These are phyloP conservation scores for Pilasporangium apinafurcum DNA, from an alignment of 352 stramenopile species.

Conservation along the genomic window DNA sequence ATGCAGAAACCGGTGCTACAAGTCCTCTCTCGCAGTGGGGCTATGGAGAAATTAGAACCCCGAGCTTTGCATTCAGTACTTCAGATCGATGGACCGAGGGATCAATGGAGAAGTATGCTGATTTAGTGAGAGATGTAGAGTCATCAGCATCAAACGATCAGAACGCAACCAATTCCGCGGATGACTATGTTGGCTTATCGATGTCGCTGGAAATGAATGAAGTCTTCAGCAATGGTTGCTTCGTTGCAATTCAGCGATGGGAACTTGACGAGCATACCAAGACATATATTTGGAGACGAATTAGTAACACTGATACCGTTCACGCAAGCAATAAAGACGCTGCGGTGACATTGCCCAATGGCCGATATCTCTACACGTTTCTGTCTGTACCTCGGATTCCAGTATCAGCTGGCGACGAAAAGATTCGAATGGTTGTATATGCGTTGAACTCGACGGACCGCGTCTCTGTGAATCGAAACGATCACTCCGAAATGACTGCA, in stretches of 20 bases:
- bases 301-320: slow-evolving; percentile 81
- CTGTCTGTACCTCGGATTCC: slow-evolving; percentile 74
- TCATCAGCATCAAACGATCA: slow-evolving; percentile 2
- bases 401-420: slow-evolving; percentile 46
- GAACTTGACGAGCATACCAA: slow-evolving; percentile 28
- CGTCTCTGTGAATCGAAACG: slow-evolving; percentile 29
- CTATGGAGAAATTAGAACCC: slow-evolving; percentile 73
- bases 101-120: slow-evolving; percentile 30
- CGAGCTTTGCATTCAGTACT: slow-evolving; percentile 71
- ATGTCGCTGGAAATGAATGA: slow-evolving; percentile 83
- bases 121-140: slow-evolving; percentile 28
- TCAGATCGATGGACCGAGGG: slow-evolving; percentile 51
- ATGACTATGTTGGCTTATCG: slow-evolving; percentile 74
- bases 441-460: slow-evolving; percentile 26
- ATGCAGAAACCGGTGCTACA: slow-evolving; percentile 32
- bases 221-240: slow-evolving; percentile 64
- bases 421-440: slow-evolving; percentile 76
- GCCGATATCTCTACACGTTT: slow-evolving; percentile 74
- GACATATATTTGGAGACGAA: slow-evolving; percentile 52
- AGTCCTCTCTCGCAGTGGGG: slow-evolving; percentile 50
- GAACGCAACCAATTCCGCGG: slow-evolving; percentile 4
- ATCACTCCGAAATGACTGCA: slow-evolving; percentile 76
- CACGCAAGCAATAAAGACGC: slow-evolving; percentile 49
- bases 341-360: slow-evolving; percentile 11
- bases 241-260: slow-evolving; percentile 74